Base-by-base conservation (phyloP, 345 rosid genomes). In the Leavenworthia alabamica region DNA sequence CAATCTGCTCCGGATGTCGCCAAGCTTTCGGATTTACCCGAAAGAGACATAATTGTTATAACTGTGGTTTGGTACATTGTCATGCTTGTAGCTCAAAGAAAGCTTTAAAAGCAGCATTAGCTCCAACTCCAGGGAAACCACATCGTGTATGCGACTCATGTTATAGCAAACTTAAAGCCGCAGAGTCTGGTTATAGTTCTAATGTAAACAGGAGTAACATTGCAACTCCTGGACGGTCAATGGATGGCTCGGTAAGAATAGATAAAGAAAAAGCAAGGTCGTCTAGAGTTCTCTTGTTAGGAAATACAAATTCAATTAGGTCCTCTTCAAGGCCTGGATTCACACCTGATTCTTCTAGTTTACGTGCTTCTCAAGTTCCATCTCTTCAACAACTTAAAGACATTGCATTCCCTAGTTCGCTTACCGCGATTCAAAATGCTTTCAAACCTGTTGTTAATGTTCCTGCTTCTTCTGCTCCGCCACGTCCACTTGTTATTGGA, bases 101-200 rank as follows among this genome's bases (percentile, higher is more conserved):
- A 52, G 97, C 96, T 66, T 8, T 86, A 67, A 93, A 74, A 75
- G 97, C 99, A 28, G 97, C 99, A 68, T 70, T 93, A 67, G 99
- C 99, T 60, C 97, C 99, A 48, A 93, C 99, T 53, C 97, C 99
- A 1, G 94, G 97, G 40, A 93, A 89, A 62, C 99, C 99, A 0
- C 97, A 89, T 65, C 91, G 99, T 0, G 99, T 93, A 19, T 93
- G 97, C 24, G 99, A 89, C 64, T 74, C 94, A 4, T 93, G 99
- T 68, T 86, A 78, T 61, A 59, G 77, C 19, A 93, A 93, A 71
- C 85, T 93, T 42, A 93, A 93, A 80, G 81, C 94, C 37, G 79
- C 84, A 0, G 99, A 93, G 23, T 59, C 83, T 10, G 81, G 89
- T 59, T 78, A 53, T 66, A 42, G 17, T 27, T 47, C 79, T 15